Evolutionary conservation across 495 filamentous ascomycete species (phyloP), one percentile per base, ranked within the genome.

Genomic region (Trichocladium uniseriatum): DNA sequence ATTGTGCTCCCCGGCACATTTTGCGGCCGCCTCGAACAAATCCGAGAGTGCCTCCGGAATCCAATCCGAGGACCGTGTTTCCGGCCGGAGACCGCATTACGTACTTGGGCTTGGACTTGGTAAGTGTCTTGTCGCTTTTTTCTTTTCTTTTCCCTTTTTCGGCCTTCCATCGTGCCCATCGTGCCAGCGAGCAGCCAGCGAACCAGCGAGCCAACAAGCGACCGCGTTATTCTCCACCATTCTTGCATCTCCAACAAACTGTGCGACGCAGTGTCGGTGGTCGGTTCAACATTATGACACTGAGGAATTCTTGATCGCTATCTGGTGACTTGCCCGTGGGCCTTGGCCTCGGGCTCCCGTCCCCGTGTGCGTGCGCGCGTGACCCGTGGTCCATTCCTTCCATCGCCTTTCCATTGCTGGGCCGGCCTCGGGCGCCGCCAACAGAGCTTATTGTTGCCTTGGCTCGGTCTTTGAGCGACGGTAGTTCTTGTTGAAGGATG

Each of bases 321-420:
- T 53, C 58, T 38, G 48, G 55, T 60, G 58, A 58, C 52, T 51
- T 36, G 40, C 36, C 43, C 39, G 21, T 37, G 45, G 53, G 36
- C 21, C 46, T 46, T 56, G 47, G 53, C 41, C 44, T 38, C 41
- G n/a, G 21, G 16, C 46, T 16, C 36, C 21, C 35, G 20, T 40
- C 40, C 35, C 45, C n/a, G 11, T 40, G 39, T 48, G 22, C 21
- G 35, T 37, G 11, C 21, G 21, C 47, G 52, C 51, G 45, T 49
- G 51, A 53, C 36, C 36, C 36, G 18, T 34, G 31, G 38, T 45
- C 32, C 41, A 47, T 47, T 47, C 49, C 48, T 44, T 29, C 38
- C 28, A 24, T 55, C 39, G 31, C 24, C 32, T 44, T 18, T 38
- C 38, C 24, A 38, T 31, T 51, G 48, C 32, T 38, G 2, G 28